phyloP scores from a whole-genome alignment of 768 basidiomycete genomes.

The Suillus discolor region DNA sequence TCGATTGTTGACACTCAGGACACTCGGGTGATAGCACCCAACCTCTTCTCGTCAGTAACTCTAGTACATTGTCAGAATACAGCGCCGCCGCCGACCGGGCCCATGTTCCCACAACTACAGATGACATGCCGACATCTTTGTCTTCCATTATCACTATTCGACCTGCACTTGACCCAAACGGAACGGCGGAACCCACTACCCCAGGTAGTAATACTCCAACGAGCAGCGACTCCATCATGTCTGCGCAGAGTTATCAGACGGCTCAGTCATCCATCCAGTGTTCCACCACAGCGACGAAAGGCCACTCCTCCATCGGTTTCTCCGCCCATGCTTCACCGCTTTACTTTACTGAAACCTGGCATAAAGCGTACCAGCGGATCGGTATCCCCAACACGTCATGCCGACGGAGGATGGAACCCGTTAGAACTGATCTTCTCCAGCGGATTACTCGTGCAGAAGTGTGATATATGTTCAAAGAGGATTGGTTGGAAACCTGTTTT shows the following conservation, averaged over 20 bases:
- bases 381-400: slow-evolving; percentile 29
- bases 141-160: slow-evolving; percentile 78
- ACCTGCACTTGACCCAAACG: slow-evolving; percentile 54
- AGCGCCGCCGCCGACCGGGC: slow-evolving; percentile 68
- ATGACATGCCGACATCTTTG: slow-evolving; percentile 50
- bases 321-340: slow-evolving; percentile 73
- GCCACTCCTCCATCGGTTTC: slow-evolving; percentile 69
- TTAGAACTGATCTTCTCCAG: slow-evolving; percentile 79
- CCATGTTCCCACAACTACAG: slow-evolving; percentile 42
- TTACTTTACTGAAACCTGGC: slow-evolving; percentile 84
- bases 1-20: slow-evolving; percentile 24
- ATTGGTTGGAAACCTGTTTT: slow-evolving; percentile 86
- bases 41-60: slow-evolving; percentile 53
- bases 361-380: slow-evolving; percentile 49
- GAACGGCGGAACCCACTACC: slow-evolving; percentile 41
- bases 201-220: slow-evolving; percentile 44
- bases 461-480: slow-evolving; percentile 80
- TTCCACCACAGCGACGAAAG: slow-evolving; percentile 71
- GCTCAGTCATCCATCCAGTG: slow-evolving; percentile 53
- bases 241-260: slow-evolving; percentile 66
- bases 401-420: slow-evolving; percentile 66
- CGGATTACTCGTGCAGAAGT: slow-evolving; percentile 71
- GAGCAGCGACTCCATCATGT: slow-evolving; percentile 50
- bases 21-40: slow-evolving; percentile 49
- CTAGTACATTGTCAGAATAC: slow-evolving; percentile 57